phyloP scores from a whole-genome alignment of 768 basidiomycete species.

The Mycena latifolia region DNA sequence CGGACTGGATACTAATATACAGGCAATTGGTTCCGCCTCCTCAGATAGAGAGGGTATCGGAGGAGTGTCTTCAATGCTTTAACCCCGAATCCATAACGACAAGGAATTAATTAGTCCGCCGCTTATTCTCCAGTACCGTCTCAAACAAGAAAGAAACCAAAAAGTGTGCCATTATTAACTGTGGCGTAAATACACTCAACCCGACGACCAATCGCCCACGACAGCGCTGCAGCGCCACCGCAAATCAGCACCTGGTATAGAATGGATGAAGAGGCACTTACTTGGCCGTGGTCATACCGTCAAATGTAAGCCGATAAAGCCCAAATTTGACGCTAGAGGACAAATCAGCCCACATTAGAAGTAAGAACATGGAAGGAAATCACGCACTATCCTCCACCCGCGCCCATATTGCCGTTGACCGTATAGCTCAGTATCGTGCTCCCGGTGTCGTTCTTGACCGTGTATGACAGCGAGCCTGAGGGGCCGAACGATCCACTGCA shows the following conservation, averaged over 20 bases:
- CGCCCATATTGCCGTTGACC: constrained; percentile 33
- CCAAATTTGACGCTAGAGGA: constrained; percentile 34
- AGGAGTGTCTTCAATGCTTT: no score
- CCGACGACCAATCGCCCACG: constrained; percentile 27
- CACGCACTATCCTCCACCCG: constrained; percentile 33
- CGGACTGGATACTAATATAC: no score
- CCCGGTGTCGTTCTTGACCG: constrained; percentile 30
- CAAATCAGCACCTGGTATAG: not conserved
- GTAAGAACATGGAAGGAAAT: no score
- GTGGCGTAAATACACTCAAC: not conserved
- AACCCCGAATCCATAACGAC: no score
- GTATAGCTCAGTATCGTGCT: constrained; percentile 28
- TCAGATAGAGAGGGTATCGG: no score
- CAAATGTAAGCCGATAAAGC: constrained; percentile 29
- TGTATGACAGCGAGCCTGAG: constrained; percentile 28
- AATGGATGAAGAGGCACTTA: not conserved
- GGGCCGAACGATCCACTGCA: constrained; percentile 35
- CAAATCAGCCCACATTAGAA: not conserved
- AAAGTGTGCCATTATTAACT: no score
- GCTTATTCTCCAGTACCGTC: no score
- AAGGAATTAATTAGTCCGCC: no score
- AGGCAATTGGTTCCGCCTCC: no score
- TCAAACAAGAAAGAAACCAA: not conserved
- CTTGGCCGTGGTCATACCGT: constrained; percentile 36
- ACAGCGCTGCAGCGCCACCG: constrained; percentile 1